These are phyloP conservation scores for Candida palmyrensis DNA, from an alignment of 805 yeast genomes.

Conservation along the genomic window DNA sequence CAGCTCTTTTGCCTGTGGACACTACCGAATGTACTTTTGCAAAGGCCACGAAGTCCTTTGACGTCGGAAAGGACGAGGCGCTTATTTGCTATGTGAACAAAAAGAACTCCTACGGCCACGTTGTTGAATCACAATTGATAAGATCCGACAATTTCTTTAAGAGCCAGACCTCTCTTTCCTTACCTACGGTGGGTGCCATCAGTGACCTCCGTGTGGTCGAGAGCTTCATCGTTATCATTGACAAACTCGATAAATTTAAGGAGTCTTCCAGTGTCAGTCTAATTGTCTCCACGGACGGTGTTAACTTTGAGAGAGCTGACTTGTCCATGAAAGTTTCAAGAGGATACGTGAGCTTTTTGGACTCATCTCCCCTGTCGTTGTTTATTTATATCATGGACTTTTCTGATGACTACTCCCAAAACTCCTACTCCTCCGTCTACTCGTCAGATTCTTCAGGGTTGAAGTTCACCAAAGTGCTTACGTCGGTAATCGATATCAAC, in stretches of 20 bases:
- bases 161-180: slow-evolving; percentile 19
- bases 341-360: slow-evolving; percentile 35
- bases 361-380: slow-evolving; percentile 32
- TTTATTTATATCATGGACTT: slow-evolving; percentile 22
- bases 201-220: slow-evolving; percentile 32
- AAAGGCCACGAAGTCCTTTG: slow-evolving; percentile 21
- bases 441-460: slow-evolving; percentile 58
- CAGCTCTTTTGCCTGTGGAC: slow-evolving; percentile 23
- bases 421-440: slow-evolving; percentile 31
- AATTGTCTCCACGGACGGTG: slow-evolving; percentile 45
- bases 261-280: slow-evolving; percentile 31
- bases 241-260: slow-evolving; percentile 40
- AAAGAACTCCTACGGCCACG: slow-evolving; percentile 37
- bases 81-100: slow-evolving; percentile 29
- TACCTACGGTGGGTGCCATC: slow-evolving; percentile 22
- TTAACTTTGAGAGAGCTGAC: slow-evolving; percentile 32
- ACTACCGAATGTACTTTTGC: slow-evolving; percentile 28
- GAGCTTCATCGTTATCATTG: slow-evolving; percentile 36
- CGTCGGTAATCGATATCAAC: slow-evolving; percentile 35
- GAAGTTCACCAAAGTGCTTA: slow-evolving; percentile 41
- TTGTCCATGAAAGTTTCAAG: slow-evolving; percentile 30
- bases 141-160: slow-evolving; percentile 42
- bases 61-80: slow-evolving; percentile 14
- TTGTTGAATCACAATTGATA: slow-evolving; percentile 31
- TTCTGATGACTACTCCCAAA: slow-evolving; percentile 8